Percentiles rank a stretch among this genome's conserved stretches.
Conservation (phyloP, 2,329 filamentous ascomycete genomes). For the Rhinocladiella mackenziei region DNA sequence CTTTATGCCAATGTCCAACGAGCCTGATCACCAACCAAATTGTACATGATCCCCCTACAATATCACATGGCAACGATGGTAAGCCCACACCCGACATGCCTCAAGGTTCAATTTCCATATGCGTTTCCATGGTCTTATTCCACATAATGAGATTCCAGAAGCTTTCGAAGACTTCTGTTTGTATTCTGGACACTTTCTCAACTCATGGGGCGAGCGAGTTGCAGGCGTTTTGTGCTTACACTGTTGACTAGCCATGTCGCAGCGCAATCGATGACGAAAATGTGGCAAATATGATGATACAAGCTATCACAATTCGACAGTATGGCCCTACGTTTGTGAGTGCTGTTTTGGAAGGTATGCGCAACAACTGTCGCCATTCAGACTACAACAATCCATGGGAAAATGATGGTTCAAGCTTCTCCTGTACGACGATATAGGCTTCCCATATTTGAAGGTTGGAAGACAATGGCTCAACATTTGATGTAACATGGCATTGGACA, state of each 20-base stretch:
- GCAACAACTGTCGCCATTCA: not conserved
- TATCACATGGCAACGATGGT: not conserved
- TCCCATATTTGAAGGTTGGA: not conserved
- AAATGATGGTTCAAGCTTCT: slow-evolving; percentile 1
- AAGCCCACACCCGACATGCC: not conserved
- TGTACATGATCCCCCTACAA: too few species aligned
- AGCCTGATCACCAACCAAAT: too few species aligned
- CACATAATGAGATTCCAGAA: not conserved
- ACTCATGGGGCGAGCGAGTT: too few species aligned
- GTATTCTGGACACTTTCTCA: too few species aligned
- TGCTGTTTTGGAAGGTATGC: not conserved
- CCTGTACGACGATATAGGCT: not conserved
- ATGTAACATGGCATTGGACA: slow-evolving; percentile 11
- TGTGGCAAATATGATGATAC: not conserved
- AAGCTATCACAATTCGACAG: not conserved
- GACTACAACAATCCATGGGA: slow-evolving; percentile 3
- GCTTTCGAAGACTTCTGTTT: not conserved
- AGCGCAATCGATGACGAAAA: not conserved
- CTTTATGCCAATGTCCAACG: too few species aligned
- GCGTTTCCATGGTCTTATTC: not conserved
- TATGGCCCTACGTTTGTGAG: not conserved
- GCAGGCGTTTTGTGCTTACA: not conserved
- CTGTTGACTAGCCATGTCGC: not conserved
- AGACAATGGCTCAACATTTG: slow-evolving; percentile 13
- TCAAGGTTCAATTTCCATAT: not conserved